Evolutionary conservation across 2,329 filamentous ascomycete species (phyloP), one percentile per base, ranked within the genome.

Genomic region (Epichloe brachyelytri): DNA sequence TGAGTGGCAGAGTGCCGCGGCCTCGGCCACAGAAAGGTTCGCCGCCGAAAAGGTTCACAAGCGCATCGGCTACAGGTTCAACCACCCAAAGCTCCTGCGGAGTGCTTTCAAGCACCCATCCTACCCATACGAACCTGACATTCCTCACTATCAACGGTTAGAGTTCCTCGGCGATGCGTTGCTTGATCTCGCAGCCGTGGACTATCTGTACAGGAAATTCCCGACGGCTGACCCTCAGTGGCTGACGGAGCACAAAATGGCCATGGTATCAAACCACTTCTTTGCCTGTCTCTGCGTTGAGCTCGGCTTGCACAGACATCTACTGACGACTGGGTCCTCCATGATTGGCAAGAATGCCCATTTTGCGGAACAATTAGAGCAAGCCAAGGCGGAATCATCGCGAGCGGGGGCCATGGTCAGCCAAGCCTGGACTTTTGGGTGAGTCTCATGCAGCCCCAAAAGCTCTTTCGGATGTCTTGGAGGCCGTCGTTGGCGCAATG

Each of bases 231-330:
- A 95, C 60, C 91, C 93, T 0, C 90, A 97, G 64, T 97, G 91
- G 91, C 74, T 98, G 53, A 97, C 93, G 0, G 93, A 97, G 67
- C 91, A 97, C 74, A 97, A 97, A 70, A 96, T 94, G 83, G 88
- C 90, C n/a, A 96, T 98, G 87, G 90, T 93, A 0, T 93, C 88
- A 49, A 98, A 98, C 69, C 89, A 90, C 54, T 98, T 97, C 62
- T 76, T 96, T 1, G 88, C 86, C 1, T 87, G 83, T 17, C 72
- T 97, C 3, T 85, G 85, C 53, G 87, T 94, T 3, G 77, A 80
- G 46, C 76, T 97, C 0, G 83, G 79, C 0, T 84, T 97, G 51
- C 82, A 96, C 62, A 78, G 73, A 46, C 83, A 91, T 62, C 69
- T 97, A 15, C 77, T 80, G 0, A 68, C 74, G 5, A 73, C 85